phyloP scores from a whole-genome alignment of 2,329 filamentous ascomycete genomes.

The Hymenoscyphus scutula region DNA sequence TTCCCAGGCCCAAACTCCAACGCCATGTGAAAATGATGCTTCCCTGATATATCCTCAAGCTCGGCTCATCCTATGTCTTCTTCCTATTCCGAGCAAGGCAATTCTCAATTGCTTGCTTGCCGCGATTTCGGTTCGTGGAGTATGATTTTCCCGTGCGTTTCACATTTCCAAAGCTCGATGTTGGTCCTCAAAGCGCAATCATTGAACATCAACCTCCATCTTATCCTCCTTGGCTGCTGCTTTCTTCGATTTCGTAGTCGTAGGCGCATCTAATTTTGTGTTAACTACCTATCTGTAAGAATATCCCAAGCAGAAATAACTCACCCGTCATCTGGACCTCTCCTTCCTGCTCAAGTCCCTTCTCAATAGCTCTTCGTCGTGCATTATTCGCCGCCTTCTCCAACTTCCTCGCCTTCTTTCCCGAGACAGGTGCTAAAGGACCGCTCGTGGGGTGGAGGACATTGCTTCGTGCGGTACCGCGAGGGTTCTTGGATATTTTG shows the following conservation, averaged over 20 bases:
- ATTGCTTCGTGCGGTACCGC: constrained; percentile 32
- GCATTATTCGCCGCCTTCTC: constrained; percentile 36
- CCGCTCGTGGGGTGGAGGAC: constrained; percentile 36
- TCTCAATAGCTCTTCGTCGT: constrained; percentile 33
- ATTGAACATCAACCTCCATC: constrained; percentile 5
- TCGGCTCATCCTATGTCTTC: neutral
- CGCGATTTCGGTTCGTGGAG: neutral
- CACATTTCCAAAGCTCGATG: neutral
- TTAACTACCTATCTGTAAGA: neutral
- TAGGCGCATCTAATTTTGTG: neutral
- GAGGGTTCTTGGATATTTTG: constrained; percentile 34
- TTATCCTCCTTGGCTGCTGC: neutral
- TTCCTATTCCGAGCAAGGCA: neutral
- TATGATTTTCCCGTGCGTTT: too few relatives aligned
- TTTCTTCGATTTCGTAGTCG: neutral
- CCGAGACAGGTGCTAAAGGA: constrained; percentile 33
- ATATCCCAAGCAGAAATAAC: neutral
- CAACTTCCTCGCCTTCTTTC: constrained; percentile 37
- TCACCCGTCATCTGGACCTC: constrained; percentile 37
- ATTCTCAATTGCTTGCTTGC: neutral
- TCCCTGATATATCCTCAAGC: neutral
- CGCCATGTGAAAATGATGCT: neutral
- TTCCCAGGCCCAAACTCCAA: neutral
- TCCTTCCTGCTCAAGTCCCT: constrained; percentile 34
- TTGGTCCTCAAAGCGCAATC: neutral